Conservation (phyloP, 495 filamentous ascomycete genomes). For the Rhypophila decipiens region DNA sequence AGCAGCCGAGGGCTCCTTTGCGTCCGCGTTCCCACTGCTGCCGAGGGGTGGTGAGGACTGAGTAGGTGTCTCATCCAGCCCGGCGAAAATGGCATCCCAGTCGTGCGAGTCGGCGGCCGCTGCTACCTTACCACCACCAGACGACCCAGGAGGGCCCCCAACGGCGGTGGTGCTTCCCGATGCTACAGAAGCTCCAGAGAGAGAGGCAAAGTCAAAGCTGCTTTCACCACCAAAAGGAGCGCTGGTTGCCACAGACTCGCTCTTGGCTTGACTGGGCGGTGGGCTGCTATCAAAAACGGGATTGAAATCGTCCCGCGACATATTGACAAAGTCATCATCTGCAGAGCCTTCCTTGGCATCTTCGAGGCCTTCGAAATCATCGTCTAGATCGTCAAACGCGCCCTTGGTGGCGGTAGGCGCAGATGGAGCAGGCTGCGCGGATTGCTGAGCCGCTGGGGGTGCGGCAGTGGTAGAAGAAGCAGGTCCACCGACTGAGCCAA, state of each 20-base stretch:
- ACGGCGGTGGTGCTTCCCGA: constrained; percentile 38
- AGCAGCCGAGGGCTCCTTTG: constrained; percentile 17
- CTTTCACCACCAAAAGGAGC: constrained; percentile 39
- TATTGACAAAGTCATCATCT: constrained; percentile 73
- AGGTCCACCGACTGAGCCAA: constrained; percentile 15
- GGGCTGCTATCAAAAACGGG: constrained; percentile 55
- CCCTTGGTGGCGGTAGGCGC: constrained; percentile 29
- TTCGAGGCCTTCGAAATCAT: constrained; percentile 79
- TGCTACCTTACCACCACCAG: constrained; percentile 22
- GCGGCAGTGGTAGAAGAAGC: constrained; percentile 4
- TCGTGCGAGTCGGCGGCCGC: constrained; percentile 56
- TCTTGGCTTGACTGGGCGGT: constrained; percentile 48
- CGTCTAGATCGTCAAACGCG: constrained; percentile 71
- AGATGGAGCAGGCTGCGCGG: constrained; percentile 1
- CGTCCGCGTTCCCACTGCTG: constrained; percentile 13
- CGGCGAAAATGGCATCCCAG: constrained; percentile 93
- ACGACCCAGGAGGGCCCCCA: constrained; percentile 39
- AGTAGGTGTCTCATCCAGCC: constrained; percentile 50
- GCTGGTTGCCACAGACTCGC: constrained; percentile 32
- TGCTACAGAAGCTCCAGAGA: constrained; percentile 33
- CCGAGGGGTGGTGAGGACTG: constrained; percentile 17
- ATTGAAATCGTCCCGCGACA: constrained; percentile 59
- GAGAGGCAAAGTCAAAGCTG: constrained; percentile 42
- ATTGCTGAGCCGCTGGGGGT: constrained; percentile 7
- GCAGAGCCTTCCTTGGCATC: constrained; percentile 89